These are phyloP conservation scores for Trametes sanguinea DNA, from an alignment of 768 basidiomycete genomes.

Conservation along the genomic window DNA sequence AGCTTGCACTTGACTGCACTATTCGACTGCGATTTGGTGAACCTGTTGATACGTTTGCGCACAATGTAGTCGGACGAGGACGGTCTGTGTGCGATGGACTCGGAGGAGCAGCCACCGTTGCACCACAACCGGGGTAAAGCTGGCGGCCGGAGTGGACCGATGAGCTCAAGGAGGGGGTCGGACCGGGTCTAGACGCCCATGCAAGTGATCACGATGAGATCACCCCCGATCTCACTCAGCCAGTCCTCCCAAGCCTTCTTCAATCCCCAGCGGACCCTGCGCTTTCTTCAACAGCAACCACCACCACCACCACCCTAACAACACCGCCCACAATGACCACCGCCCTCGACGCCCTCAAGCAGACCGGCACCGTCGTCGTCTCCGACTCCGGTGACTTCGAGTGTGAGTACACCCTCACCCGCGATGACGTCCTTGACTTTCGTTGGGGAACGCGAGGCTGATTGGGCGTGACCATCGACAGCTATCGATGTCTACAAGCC, in stretches of 20 bases:
- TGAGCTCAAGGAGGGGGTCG: conserved; percentile 3
- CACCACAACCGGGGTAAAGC: conserved; percentile 9
- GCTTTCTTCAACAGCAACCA: not conserved
- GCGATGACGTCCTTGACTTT: conserved; percentile 16
- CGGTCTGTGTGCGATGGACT: not conserved
- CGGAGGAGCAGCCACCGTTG: not conserved
- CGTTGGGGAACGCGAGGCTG: conserved; percentile 15
- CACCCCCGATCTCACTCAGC: conserved; percentile 19
- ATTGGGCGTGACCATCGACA: conserved; percentile 36
- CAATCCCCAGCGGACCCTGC: not conserved
- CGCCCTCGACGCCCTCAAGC: conserved; percentile 83
- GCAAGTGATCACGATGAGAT: conserved; percentile 17
- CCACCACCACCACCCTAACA: conserved; percentile 14
- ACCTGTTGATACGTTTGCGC: no score
- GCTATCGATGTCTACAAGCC: conserved; percentile 97
- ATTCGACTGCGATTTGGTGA: no score
- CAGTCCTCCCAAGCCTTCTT: not conserved
- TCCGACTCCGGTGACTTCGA: conserved; percentile 98
- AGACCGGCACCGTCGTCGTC: conserved; percentile 93
- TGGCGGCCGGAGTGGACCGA: not conserved
- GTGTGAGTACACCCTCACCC: conserved; percentile 42
- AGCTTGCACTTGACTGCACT: no score
- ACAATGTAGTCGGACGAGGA: no score
- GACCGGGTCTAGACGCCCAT: conserved; percentile 6
- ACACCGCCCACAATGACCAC: conserved; percentile 56